A percentile compares a stretch with the other conserved stretches of the same genome.
phyloP scores from a whole-genome alignment of 176 grass and related monocot genomes.

The Echinochloa phyllopogon region DNA sequence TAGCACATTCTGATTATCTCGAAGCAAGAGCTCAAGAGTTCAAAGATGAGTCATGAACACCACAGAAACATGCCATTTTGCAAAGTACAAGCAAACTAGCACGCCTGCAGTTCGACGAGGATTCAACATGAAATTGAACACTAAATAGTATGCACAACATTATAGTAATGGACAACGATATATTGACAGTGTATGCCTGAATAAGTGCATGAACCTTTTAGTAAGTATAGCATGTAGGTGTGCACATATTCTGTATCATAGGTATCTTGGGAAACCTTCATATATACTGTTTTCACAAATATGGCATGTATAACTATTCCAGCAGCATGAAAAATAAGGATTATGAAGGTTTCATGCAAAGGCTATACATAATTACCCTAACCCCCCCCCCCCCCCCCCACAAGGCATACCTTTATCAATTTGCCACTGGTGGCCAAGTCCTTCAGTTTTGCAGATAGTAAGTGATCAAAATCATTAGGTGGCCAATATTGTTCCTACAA shows the following conservation, averaged over 20 bases:
- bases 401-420: conserved; percentile 67
- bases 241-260: conserved; percentile 11
- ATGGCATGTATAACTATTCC: conserved; percentile 8
- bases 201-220: conserved; percentile 8
- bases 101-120: background rate
- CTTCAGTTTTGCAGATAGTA: conserved; percentile 71
- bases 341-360: conserved; percentile 3
- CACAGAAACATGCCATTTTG: background rate
- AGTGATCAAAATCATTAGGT: conserved; percentile 69
- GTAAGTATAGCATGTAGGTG: background rate
- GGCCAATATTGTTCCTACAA: conserved; percentile 60
- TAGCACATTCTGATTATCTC: conserved; percentile 23
- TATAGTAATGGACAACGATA: background rate
- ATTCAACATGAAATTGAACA: conserved; percentile 17
- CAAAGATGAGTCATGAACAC: background rate
- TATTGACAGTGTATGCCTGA: background rate
- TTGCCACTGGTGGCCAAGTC: conserved; percentile 59
- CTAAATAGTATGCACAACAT: conserved; percentile 10
- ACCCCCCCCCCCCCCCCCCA: background rate
- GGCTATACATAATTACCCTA: conserved; percentile 7
- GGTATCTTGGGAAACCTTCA: conserved; percentile 15
- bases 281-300: conserved; percentile 38
- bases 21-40: conserved; percentile 19
- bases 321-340: conserved; percentile 19
- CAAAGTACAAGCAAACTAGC: conserved; percentile 12